Conservation (phyloP, 2,329 filamentous ascomycete species). For the Fusarium continuum region DNA sequence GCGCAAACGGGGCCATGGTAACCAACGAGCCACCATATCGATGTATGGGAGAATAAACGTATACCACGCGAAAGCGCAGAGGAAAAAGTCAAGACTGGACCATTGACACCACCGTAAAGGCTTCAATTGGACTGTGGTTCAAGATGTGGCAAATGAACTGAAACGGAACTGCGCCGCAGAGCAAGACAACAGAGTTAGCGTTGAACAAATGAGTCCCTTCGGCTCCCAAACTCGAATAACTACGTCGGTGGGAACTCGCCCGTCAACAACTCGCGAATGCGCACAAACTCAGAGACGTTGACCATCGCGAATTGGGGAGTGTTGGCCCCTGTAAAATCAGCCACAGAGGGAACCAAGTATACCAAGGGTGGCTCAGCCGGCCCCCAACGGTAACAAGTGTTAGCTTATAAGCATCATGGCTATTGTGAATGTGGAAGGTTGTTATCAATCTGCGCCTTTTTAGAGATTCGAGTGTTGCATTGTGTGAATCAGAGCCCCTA, state of each 20-base stretch:
- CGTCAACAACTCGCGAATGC: constrained; percentile 5
- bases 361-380: background rate
- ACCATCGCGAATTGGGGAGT: background rate
- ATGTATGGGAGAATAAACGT: background rate
- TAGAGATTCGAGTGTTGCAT: background rate
- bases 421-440: background rate
- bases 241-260: background rate
- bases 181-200: background rate
- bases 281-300: background rate
- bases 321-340: background rate
- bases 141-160: background rate
- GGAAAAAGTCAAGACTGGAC: background rate
- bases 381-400: constrained; percentile 4
- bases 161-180: constrained; percentile 13
- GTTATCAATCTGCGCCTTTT: background rate
- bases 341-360: constrained; percentile 13
- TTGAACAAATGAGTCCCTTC: background rate
- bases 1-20: background rate
- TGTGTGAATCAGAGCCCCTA: too few relatives aligned
- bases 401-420: background rate
- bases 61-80: constrained; percentile 3
- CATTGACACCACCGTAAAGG: constrained; percentile 16
- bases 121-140: constrained; percentile 20
- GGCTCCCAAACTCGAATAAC: constrained; percentile 9
- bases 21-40: background rate